phyloP scores from a whole-genome alignment of 208 protist species.

The Leishmania braziliensis region DNA sequence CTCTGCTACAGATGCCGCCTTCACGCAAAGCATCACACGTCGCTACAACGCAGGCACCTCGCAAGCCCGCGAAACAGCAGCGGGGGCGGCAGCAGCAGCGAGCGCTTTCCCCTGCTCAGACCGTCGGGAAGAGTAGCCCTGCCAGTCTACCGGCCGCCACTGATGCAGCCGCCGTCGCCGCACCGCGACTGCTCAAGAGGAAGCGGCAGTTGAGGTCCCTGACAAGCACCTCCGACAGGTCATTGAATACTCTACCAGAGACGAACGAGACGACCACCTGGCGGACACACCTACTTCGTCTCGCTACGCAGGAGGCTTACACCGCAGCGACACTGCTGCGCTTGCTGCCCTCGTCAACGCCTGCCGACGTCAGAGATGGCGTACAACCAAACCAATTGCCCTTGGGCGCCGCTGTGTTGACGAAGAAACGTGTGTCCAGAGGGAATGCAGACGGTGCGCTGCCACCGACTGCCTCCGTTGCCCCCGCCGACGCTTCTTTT shows the following conservation, averaged over 20 bases:
- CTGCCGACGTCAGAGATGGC: neutral
- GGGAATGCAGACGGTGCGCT: neutral
- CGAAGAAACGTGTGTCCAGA: neutral
- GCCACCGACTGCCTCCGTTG: neutral
- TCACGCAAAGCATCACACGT: neutral
- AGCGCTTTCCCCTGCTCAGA: neutral
- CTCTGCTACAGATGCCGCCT: neutral
- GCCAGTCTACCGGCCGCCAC: neutral
- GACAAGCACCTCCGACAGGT: neutral
- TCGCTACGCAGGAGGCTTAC: constrained; percentile 18
- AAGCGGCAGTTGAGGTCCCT: neutral
- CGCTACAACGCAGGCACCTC: neutral
- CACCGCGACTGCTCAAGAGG: neutral
- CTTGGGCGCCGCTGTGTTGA: neutral
- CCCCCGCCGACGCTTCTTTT: neutral
- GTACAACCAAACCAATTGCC: neutral
- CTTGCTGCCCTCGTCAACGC: neutral
- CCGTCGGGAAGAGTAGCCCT: neutral
- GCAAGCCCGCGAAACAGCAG: neutral
- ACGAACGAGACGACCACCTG: neutral
- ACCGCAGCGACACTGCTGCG: constrained; percentile 16
- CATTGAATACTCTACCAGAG: neutral
- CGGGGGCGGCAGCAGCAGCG: neutral
- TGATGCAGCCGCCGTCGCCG: neutral
- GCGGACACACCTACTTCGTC: constrained; percentile 14